These are phyloP conservation scores for Schizopora paradoxa DNA, from an alignment of 1,284 basidiomycete species.

Conservation along the genomic window DNA sequence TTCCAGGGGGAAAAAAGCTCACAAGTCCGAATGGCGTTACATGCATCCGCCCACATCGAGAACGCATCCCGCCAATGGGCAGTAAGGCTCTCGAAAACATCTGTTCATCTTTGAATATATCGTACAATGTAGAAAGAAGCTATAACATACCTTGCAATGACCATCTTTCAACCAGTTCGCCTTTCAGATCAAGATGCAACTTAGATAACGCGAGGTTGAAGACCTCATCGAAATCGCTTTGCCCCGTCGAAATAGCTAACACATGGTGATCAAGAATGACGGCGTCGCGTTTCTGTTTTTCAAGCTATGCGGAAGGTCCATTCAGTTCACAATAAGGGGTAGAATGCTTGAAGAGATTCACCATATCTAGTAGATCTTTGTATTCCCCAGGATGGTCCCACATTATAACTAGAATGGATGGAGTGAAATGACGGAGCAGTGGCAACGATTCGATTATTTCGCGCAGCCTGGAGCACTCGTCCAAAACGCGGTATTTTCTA, in stretches of 20 bases:
- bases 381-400: slow-evolving; percentile 45
- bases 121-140: not conserved
- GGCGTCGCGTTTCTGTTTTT: slow-evolving; percentile 39
- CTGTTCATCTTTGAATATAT: slow-evolving; percentile 26
- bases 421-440: slow-evolving; percentile 47
- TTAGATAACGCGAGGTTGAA: slow-evolving; percentile 38
- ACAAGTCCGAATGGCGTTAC: slow-evolving; percentile 45
- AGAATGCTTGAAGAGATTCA: slow-evolving; percentile 29
- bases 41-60: slow-evolving; percentile 53
- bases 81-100: slow-evolving; percentile 44
- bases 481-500: slow-evolving; percentile 66
- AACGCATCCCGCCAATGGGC: slow-evolving; percentile 41
- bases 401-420: slow-evolving; percentile 51
- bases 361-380: slow-evolving; percentile 48
- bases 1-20: slow-evolving; percentile 23
- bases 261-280: slow-evolving; percentile 38
- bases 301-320: slow-evolving; percentile 32
- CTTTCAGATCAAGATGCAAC: slow-evolving; percentile 49
- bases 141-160: slow-evolving; percentile 41
- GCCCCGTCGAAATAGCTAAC: slow-evolving; percentile 43
- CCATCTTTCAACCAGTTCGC: slow-evolving; percentile 44
- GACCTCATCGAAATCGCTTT: slow-evolving; percentile 51
- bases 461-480: slow-evolving; percentile 64
- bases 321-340: not conserved
- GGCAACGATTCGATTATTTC: slow-evolving; percentile 53